Evolutionary conservation across 768 basidiomycete species (phyloP), one percentile per base, ranked within the genome.

Genomic region (Lactarius indigo): DNA sequence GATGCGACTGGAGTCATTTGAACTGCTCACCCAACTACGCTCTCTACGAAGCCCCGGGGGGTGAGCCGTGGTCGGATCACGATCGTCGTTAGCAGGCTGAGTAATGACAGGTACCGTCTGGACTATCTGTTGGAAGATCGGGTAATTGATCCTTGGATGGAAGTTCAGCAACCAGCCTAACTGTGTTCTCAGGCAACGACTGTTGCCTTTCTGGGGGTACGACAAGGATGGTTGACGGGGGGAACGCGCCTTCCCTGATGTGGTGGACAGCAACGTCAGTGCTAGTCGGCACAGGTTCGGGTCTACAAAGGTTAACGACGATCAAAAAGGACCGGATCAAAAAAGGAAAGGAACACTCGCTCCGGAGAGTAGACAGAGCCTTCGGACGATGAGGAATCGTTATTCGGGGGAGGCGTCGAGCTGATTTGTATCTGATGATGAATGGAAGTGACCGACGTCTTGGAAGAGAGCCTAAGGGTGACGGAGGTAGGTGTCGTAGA

Each of bases 221-320:
- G 35, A 65, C 47, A 7, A 66, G 72, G 70, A 74, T 60, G 61
- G 76, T 74, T 50, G 80, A 84, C 0, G 84, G 84, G 59, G 85
- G 78, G 72, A 87, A 88, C 7, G 89, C 90, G 62, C 87, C 88
- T 79, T 92, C 89, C 50, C 90, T 77, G 37, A 75, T 50, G 30
- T 69, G 68, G 20, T 56, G 50, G 2, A 64, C 52, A 10, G 54
- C 18, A n/a, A 12, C 15, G 28, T 65, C 66, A 26, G 58, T 33
- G 20, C 31, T 42, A 10, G 31, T 44, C 47, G 42, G 66, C 41
- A n/a, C 58, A 37, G n/a, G 20, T 31, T 64, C 62, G 31, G 58
- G 23, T 61, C 66, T 64, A 23, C 13, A 67, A 41, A 50, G 35
- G 61, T 41, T 9, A 42, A 60, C 37, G 47, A 39, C 57, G 57